These are phyloP conservation scores for Pichia heedii DNA, from an alignment of 805 yeast species.

Conservation along the genomic window DNA sequence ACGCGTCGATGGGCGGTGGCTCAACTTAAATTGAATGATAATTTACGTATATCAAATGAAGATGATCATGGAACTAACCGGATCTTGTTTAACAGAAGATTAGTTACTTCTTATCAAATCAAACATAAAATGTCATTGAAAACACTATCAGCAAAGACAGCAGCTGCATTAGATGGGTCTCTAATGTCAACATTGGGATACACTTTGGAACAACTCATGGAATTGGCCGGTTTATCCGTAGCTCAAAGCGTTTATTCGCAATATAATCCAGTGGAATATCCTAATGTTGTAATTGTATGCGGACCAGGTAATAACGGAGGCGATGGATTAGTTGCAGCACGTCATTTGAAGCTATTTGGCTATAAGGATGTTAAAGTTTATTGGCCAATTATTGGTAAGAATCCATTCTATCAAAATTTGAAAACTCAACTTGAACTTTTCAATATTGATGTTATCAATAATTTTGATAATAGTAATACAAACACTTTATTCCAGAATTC, in stretches of 20 bases:
- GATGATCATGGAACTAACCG: too few relatives aligned
- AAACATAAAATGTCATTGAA: slow-evolving; percentile 19
- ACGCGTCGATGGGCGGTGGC: too few relatives aligned
- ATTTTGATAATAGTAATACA: slow-evolving; percentile 11
- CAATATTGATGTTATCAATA: slow-evolving; percentile 46
- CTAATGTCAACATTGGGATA: slow-evolving; percentile 74
- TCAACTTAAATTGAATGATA: too few relatives aligned
- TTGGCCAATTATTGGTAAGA: slow-evolving; percentile 64
- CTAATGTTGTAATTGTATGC: slow-evolving; percentile 49
- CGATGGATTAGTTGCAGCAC: slow-evolving; percentile 92
- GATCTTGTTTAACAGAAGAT: too few relatives aligned
- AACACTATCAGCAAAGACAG: slow-evolving; percentile 43
- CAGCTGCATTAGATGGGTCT: slow-evolving; percentile 74
- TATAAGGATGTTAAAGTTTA: slow-evolving; percentile 58
- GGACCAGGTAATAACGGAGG: slow-evolving; percentile 99
- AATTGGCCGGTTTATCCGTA: slow-evolving; percentile 89
- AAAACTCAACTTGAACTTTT: slow-evolving; percentile 59
- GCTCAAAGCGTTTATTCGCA: slow-evolving; percentile 73
- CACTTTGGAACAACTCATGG: slow-evolving; percentile 87
- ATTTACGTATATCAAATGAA: too few relatives aligned
- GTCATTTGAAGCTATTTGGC: slow-evolving; percentile 78
- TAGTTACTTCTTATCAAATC: too few relatives aligned
- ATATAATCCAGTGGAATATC: slow-evolving; percentile 43
- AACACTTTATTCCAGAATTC: slow-evolving; percentile 26
- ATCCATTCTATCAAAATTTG: slow-evolving; percentile 49